phyloP scores from a whole-genome alignment of 225 moss, liverwort and hornwort species.

The Bryoerythrophyllum caledonicum region DNA sequence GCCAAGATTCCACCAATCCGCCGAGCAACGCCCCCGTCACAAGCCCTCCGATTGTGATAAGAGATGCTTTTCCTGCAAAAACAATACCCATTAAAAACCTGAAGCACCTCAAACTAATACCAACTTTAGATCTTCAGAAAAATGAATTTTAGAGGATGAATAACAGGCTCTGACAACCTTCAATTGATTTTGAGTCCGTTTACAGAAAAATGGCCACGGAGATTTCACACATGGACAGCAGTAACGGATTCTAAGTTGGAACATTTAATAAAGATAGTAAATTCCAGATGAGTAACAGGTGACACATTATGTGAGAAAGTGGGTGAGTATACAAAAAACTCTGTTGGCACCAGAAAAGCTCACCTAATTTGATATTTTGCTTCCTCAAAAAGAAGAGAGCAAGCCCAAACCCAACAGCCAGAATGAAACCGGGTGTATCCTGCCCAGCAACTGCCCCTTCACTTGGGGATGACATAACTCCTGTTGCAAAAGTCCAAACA shows the following conservation, averaged over 20 bases:
- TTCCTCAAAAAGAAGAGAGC: slow-evolving; percentile 81
- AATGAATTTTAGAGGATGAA: too few species aligned
- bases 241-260: background rate
- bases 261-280: background rate
- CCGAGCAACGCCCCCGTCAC: slow-evolving; percentile 76
- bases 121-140: too few species aligned
- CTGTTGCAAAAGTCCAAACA: slow-evolving; percentile 64
- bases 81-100: background rate
- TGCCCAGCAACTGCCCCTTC: slow-evolving; percentile 52
- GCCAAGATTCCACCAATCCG: slow-evolving; percentile 76
- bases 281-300: too few species aligned
- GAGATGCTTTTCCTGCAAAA: slow-evolving; percentile 64
- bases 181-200: too few species aligned
- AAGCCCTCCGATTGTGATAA: slow-evolving; percentile 72
- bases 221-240: background rate
- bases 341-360: background rate
- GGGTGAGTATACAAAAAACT: too few species aligned
- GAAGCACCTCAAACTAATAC: too few species aligned
- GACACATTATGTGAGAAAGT: too few species aligned
- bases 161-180: background rate
- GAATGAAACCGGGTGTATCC: slow-evolving; percentile 68
- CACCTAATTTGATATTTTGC: slow-evolving; percentile 77
- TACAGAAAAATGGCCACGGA: background rate
- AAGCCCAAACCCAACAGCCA: slow-evolving; percentile 77
- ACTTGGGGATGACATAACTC: slow-evolving; percentile 51